These are phyloP conservation scores for Naganishia vishniacii DNA, from an alignment of 768 basidiomycete genomes.

Conservation along the genomic window DNA sequence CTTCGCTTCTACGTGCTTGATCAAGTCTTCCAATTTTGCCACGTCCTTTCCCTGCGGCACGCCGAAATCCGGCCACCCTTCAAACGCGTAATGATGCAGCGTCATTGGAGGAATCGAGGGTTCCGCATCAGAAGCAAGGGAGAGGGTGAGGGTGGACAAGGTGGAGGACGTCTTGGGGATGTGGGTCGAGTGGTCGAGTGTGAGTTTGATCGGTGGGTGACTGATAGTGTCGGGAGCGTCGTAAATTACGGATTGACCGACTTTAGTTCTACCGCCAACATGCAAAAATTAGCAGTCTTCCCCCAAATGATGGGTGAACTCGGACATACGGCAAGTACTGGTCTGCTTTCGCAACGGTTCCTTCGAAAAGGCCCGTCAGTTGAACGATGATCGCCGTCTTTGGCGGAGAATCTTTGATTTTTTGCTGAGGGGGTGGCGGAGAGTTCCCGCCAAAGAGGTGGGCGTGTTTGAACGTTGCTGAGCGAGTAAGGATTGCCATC, in stretches of 20 bases:
- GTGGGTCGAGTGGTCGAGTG: background rate
- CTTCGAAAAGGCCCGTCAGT: constrained; percentile 44
- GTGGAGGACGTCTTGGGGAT: background rate
- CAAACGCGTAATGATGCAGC: constrained; percentile 39
- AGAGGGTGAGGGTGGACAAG: constrained; percentile 7
- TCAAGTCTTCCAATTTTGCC: constrained; percentile 31
- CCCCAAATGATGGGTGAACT: too few species aligned
- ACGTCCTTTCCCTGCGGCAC: constrained; percentile 37
- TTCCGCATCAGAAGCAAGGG: background rate
- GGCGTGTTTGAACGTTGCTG: constrained; percentile 34
- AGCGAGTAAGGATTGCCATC: constrained; percentile 32
- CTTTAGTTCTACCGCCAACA: background rate
- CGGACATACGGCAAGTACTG: constrained; percentile 39
- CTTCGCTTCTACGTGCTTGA: constrained; percentile 26
- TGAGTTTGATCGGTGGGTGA: background rate
- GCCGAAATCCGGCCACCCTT: constrained; percentile 46
- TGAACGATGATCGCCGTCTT: constrained; percentile 43
- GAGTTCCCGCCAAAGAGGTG: background rate
- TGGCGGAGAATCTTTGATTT: constrained; percentile 2
- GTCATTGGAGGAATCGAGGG: constrained; percentile 11
- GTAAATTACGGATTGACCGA: constrained; percentile 15
- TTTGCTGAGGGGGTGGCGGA: constrained; percentile 10
- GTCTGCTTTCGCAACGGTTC: constrained; percentile 44
- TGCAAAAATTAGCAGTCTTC: background rate
- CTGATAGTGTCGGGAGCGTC: background rate